Evolutionary conservation across 345 rosid species (phyloP).

Genomic region (Syzygium aromaticum): DNA sequence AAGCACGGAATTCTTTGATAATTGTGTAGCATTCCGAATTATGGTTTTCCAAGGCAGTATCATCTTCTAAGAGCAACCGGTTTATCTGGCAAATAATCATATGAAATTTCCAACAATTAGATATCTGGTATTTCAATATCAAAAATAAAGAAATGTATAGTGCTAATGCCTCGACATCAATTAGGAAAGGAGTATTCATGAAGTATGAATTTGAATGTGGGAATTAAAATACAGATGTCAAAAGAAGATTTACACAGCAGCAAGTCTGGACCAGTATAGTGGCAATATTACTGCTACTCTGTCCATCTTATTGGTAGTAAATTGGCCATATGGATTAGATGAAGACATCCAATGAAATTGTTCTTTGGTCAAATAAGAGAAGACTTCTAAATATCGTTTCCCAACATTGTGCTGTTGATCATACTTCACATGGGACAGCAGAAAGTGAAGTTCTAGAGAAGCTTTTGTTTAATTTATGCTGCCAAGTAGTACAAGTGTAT

Average conservation of each 20-base stretch:
- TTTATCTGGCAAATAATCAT: constrained; percentile 47
- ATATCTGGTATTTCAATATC: background rate
- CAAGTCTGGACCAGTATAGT: background rate
- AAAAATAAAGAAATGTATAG: background rate
- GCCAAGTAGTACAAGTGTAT: background rate
- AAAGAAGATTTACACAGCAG: background rate
- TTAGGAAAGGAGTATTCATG: background rate
- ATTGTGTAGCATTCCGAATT: constrained; percentile 73
- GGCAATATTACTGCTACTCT: background rate
- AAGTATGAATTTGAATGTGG: background rate
- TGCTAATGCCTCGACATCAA: background rate
- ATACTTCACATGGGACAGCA: background rate
- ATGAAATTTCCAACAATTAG: background rate
- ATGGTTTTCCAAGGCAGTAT: constrained; percentile 70
- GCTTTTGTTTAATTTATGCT: background rate
- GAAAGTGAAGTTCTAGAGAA: background rate
- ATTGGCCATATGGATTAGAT: background rate
- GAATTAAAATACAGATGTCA: background rate
- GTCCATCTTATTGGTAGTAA: background rate
- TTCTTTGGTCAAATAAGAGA: background rate
- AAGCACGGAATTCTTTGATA: constrained; percentile 89
- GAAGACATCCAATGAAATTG: background rate
- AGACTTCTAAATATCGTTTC: background rate
- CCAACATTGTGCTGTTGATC: background rate
- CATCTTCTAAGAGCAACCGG: constrained; percentile 91